Evolutionary conservation across 768 basidiomycete species (phyloP).

Genomic region (Tulasnella sp.): DNA sequence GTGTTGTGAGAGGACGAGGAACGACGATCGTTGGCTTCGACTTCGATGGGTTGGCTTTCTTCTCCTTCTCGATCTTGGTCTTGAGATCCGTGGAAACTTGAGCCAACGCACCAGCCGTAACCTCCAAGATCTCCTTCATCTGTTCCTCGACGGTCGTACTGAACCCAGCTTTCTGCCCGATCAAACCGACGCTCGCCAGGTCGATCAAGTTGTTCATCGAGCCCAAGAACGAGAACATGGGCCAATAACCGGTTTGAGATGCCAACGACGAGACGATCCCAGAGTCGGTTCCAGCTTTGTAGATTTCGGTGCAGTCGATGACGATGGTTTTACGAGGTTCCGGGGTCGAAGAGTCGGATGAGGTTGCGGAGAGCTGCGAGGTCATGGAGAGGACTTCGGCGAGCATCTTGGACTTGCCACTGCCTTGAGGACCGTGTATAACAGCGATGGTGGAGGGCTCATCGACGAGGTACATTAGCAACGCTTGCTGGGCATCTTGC

Average conservation of each 20-base stretch:
- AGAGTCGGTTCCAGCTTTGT: slow-evolving; percentile 64
- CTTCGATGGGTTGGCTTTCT: slow-evolving; percentile 25
- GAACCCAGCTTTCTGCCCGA: slow-evolving; percentile 93
- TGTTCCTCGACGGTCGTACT: slow-evolving; percentile 76
- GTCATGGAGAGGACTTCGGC: slow-evolving; percentile 39
- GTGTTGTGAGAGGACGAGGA: background rate
- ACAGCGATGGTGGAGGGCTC: slow-evolving; percentile 73
- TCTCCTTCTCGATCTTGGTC: slow-evolving; percentile 35
- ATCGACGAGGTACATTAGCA: slow-evolving; percentile 73
- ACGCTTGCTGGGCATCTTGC: slow-evolving; percentile 62
- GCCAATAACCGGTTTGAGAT: slow-evolving; percentile 81
- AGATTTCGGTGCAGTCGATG: slow-evolving; percentile 81
- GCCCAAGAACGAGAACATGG: slow-evolving; percentile 79
- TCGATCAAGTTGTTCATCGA: slow-evolving; percentile 82
- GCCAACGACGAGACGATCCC: slow-evolving; percentile 68
- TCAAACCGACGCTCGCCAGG: slow-evolving; percentile 87
- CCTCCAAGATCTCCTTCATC: slow-evolving; percentile 76
- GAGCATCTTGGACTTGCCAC: slow-evolving; percentile 68
- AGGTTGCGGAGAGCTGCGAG: background rate
- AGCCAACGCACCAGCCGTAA: slow-evolving; percentile 65
- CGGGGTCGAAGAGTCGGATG: background rate
- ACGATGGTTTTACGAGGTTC: slow-evolving; percentile 58
- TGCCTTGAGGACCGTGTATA: slow-evolving; percentile 78
- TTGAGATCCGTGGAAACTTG: background rate
- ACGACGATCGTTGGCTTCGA: background rate